Evolutionary conservation across 1,284 basidiomycete genomes (phyloP).

Genomic region (Calocybe gambosa): DNA sequence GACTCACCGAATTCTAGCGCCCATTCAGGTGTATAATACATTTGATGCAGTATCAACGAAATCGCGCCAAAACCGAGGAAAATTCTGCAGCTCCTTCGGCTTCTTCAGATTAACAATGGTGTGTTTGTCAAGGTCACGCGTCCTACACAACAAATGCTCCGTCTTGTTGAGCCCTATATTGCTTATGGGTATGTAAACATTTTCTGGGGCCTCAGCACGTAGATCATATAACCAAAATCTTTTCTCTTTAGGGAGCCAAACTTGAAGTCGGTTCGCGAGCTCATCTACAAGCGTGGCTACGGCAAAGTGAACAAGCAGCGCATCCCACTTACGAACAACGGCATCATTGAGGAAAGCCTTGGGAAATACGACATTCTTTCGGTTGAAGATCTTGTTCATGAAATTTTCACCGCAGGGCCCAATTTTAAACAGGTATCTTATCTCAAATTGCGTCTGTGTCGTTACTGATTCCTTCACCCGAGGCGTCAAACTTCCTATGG

Average conservation of each 20-base stretch:
- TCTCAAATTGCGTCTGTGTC: neutral
- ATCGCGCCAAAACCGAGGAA: slow-evolving; percentile 99
- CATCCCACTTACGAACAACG: slow-evolving; percentile 93
- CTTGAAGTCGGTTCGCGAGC: slow-evolving; percentile 93
- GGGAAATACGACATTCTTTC: slow-evolving; percentile 97
- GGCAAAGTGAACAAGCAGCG: slow-evolving; percentile 98
- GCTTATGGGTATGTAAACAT: slow-evolving; percentile 74
- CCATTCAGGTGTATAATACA: neutral
- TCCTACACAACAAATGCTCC: slow-evolving; percentile 97
- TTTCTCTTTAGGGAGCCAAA: slow-evolving; percentile 70
- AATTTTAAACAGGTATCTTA: slow-evolving; percentile 90
- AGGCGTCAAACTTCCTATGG: slow-evolving; percentile 95
- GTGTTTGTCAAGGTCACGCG: slow-evolving; percentile 97
- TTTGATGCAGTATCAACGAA: slow-evolving; percentile 85
- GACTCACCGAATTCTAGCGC: neutral
- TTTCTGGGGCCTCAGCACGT: neutral
- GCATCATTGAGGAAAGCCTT: slow-evolving; percentile 87
- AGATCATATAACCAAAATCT: neutral
- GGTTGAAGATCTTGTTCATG: slow-evolving; percentile 97
- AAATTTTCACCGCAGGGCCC: slow-evolving; percentile 92
- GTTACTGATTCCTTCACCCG: slow-evolving; percentile 1
- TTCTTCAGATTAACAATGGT: slow-evolving; percentile 99
- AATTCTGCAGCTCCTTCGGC: slow-evolving; percentile 96
- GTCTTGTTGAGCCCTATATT: slow-evolving; percentile 95
- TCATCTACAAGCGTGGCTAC: slow-evolving; percentile 99